A percentile compares a stretch with the other conserved stretches of the same genome.
Evolutionary conservation across 441 rosid genomes (phyloP).

Genomic region (Arabidopsis lyrata): DNA sequence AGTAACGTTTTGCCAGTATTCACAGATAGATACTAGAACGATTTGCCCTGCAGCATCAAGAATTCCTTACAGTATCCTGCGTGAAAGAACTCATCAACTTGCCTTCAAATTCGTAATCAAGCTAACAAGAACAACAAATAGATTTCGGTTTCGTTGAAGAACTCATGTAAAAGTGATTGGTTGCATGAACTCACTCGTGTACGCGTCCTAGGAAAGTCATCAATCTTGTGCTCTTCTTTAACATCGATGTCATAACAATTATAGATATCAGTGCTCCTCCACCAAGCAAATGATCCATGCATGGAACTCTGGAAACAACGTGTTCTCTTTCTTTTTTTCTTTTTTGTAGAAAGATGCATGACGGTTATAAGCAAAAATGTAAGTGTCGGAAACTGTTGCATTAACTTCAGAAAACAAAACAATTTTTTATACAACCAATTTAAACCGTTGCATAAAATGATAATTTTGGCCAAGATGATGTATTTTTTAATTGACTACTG

Average conservation of each 20-base stretch:
- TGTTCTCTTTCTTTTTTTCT: too few species aligned
- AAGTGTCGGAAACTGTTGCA: too few species aligned
- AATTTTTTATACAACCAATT: too few species aligned
- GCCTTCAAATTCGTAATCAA: neutral
- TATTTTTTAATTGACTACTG: too few species aligned
- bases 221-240: neutral
- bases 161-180: neutral
- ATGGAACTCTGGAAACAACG: too few species aligned
- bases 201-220: neutral
- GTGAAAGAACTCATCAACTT: neutral
- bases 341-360: too few species aligned
- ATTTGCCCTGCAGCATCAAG: neutral
- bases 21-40: neutral
- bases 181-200: neutral
- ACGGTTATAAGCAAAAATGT: too few species aligned
- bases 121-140: neutral
- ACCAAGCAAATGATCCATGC: too few species aligned
- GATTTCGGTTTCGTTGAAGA: neutral
- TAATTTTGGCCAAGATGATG: too few species aligned
- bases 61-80: neutral
- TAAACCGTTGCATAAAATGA: too few species aligned
- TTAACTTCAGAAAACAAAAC: too few species aligned
- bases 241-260: neutral
- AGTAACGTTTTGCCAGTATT: neutral
- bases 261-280: slow-evolving; percentile 62